Conservation (phyloP, 148 eudicot genomes). For the Hydrangea macrophylla region DNA sequence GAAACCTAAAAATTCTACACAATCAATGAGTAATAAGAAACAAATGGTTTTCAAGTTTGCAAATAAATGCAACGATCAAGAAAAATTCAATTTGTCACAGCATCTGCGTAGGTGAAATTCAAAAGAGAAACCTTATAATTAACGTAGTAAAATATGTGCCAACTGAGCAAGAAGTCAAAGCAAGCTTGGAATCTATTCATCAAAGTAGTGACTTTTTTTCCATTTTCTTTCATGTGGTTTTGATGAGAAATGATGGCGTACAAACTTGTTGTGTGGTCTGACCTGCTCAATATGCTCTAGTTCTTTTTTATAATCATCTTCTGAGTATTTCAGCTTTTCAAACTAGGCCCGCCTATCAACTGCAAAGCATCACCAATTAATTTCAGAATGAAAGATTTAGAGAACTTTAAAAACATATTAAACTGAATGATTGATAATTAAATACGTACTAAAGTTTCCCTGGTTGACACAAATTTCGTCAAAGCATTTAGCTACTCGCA, state of each 20-base stretch:
- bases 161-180: neutral
- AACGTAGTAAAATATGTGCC: neutral
- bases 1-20: too few relatives aligned
- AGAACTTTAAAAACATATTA: slow-evolving; percentile 10
- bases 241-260: neutral
- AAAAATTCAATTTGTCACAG: too few relatives aligned
- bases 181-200: neutral
- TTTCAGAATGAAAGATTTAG: neutral
- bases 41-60: too few relatives aligned
- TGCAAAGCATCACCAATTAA: slow-evolving; percentile 36
- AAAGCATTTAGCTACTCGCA: slow-evolving; percentile 96
- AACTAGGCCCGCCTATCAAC: slow-evolving; percentile 99
- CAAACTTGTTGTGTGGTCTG: neutral
- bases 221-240: neutral
- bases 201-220: too few relatives aligned
- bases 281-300: slow-evolving; percentile 25
- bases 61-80: too few relatives aligned
- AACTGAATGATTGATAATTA: slow-evolving; percentile 13
- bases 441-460: slow-evolving; percentile 79
- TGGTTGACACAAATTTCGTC: slow-evolving; percentile 99
- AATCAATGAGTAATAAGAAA: too few relatives aligned
- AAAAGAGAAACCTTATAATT: neutral
- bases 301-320: slow-evolving; percentile 69
- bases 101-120: too few relatives aligned
- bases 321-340: slow-evolving; percentile 85